Evolutionary conservation across 1,284 basidiomycete genomes (phyloP), one percentile per base, ranked within the genome.

Genomic region (Ceratobasidium sp.): DNA sequence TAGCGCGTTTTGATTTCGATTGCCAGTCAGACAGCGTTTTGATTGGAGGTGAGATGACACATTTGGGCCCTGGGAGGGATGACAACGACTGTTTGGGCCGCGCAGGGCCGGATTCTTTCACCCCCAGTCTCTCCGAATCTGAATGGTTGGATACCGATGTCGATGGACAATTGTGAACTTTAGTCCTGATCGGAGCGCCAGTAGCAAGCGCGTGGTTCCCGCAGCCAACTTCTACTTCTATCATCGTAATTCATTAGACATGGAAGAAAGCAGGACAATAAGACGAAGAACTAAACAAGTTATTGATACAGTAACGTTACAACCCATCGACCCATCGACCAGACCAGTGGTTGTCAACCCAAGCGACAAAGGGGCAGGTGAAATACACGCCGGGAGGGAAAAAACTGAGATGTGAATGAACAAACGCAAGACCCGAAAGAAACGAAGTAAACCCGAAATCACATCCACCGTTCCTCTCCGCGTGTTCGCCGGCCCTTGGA

Each of bases 401-500:
- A 7, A 54, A 5, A 29, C n/a, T 16, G 54, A 31, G 29, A 34
- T n/a, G 54, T 24, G 6, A 13, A 58, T 8, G 29, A 37, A 7
- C 31, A 8, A 37, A 31, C 54, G 54, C 31, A 58, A 58, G 22
- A 58, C 31, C 22, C 11, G 64, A 16, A 37, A 31, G 13, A 27
- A 27, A 37, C 64, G 64, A 49, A 54, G 54, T 8, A n/a, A 66
- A 46, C 31, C 31, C 29, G 27, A 68, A 68, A 54, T 68, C n/a
- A 68, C 64, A 68, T 68, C 64, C 64, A 68, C 22, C 64, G 64
- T 51, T 68, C 64, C 64, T 68, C 64, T 34, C 49, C 64, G 49
- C 64, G 64, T 27, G 64, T 27, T 41, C 64, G 11, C 29, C 63
- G 43, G 46, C 63, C 29, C 63, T 48, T 54, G 64, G 41, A 19